A percentile compares a stretch with the other conserved stretches of the same genome.
Conservation (phyloP, 2,329 filamentous ascomycete species). For the Chaetomium sp. region DNA sequence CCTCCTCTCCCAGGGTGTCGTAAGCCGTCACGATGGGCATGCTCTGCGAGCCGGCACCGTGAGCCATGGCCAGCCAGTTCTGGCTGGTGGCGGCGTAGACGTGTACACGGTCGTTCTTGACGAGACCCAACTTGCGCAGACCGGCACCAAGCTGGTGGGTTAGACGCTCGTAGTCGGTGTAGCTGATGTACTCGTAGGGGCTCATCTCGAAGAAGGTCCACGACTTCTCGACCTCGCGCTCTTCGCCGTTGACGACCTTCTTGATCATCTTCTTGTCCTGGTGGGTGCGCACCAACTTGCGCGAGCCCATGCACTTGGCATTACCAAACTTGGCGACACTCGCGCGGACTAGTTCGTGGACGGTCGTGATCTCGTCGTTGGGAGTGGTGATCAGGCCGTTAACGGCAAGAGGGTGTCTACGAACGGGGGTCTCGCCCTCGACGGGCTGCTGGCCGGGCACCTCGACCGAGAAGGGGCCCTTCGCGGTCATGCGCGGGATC, state of each 20-base stretch:
- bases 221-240: conserved; percentile 78
- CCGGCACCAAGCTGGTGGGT: conserved; percentile 69
- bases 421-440: conserved; percentile 74
- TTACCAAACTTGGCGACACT: conserved; percentile 68
- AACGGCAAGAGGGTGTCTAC: conserved; percentile 64
- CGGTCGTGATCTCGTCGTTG: conserved; percentile 66
- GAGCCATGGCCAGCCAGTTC: conserved; percentile 55
- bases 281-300: conserved; percentile 74
- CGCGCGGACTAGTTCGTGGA: conserved; percentile 73
- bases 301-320: conserved; percentile 66
- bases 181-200: conserved; percentile 75
- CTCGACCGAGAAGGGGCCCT: conserved; percentile 69
- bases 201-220: conserved; percentile 88
- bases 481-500: conserved; percentile 55
- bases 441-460: conserved; percentile 63
- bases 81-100: conserved; percentile 74
- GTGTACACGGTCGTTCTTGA: conserved; percentile 70
- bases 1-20: conserved; percentile 76
- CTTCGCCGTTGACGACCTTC: conserved; percentile 80
- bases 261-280: conserved; percentile 87
- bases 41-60: conserved; percentile 68
- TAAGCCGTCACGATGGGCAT: conserved; percentile 84
- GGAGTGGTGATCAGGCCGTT: conserved; percentile 64
- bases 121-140: conserved; percentile 71
- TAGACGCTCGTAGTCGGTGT: conserved; percentile 74